Evolutionary conservation across 2,329 filamentous ascomycete species (phyloP), one percentile per base, ranked within the genome.

Genomic region (Ophiocordyceps camponoti-floridani): DNA sequence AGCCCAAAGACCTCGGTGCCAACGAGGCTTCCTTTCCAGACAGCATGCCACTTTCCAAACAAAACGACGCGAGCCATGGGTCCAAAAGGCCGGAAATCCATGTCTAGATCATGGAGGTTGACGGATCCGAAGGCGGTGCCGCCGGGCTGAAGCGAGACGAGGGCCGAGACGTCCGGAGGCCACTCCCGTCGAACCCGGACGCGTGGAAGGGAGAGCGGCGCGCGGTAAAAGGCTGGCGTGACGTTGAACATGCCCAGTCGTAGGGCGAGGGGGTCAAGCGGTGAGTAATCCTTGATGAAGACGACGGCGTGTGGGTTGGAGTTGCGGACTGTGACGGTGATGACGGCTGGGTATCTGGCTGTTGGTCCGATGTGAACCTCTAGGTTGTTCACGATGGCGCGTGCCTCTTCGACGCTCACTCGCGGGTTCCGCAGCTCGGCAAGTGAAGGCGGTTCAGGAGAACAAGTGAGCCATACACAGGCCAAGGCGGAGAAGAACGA

Each of bases 251-350:
- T 51, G 14, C 63, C 63, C 10, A 64, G 53, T 45, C 57, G 53
- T 41, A 64, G 45, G 11, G 57, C 59, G 37, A 62, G 44, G 4
- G 52, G 51, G 46, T 66, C 63, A 38, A 66, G 53, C 33, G 63
- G 63, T 5, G 63, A 61, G 43, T 61, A 49, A 60, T 63, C 66
- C 14, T 51, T 48, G 42, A 65, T 54, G 11, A 66, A 49, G 14
- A 61, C 64, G 40, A 65, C 54, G 27, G 59, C 49, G 26, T 48
- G 43, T n/a, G 56, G 49, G 48, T 60, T 53, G 10, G 54, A 54
- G 56, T 66, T 66, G 47, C 58, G 60, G 41, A 66, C 58, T 18
- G 54, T 56, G 46, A 62, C 49, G 11, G 53, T 51, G 27, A 66
- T 47, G n/a, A 57, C 57, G 14, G 56, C 59, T 42, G 60, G 57